A percentile compares a stretch with the other conserved stretches of the same genome.
phyloP scores from a whole-genome alignment of 2,329 filamentous ascomycete genomes.

The Talaromyces sp. region DNA sequence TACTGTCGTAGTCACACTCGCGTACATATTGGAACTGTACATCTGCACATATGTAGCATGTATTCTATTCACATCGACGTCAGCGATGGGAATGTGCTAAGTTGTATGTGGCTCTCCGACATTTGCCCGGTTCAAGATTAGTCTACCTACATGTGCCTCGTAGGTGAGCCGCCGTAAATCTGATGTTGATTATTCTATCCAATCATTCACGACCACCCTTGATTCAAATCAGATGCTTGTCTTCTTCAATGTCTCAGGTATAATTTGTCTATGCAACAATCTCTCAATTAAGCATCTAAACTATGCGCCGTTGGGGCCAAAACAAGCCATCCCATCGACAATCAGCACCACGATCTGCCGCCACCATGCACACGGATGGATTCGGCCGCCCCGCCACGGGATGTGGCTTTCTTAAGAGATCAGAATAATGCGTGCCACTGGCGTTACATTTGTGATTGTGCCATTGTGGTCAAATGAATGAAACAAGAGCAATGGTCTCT shows the following conservation, averaged over 20 bases:
- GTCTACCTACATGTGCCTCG: neutral
- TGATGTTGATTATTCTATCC: neutral
- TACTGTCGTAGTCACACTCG: neutral
- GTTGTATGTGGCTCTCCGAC: neutral
- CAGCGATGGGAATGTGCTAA: neutral
- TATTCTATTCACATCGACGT: neutral
- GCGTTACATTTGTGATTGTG: neutral
- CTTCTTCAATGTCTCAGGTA: neutral
- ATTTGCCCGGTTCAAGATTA: neutral
- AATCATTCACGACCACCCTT: neutral
- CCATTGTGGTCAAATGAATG: neutral
- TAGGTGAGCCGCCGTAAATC: neutral
- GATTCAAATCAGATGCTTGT: neutral
- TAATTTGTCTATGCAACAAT: neutral
- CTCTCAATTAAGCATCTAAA: neutral
- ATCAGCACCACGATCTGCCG: conserved; percentile 18
- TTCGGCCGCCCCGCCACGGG: conserved; percentile 5
- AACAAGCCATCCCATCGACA: conserved; percentile 1
- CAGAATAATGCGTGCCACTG: neutral
- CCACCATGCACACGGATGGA: conserved; percentile 16
- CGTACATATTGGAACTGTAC: neutral
- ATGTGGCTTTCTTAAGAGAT: neutral
- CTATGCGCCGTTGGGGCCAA: conserved; percentile 12
- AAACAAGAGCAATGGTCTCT: neutral
- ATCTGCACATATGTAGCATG: no score